Percentiles rank a stretch among this genome's conserved stretches.
Conservation (phyloP, 169 alveolate genomes). For the Cryptosporidium sp. region DNA sequence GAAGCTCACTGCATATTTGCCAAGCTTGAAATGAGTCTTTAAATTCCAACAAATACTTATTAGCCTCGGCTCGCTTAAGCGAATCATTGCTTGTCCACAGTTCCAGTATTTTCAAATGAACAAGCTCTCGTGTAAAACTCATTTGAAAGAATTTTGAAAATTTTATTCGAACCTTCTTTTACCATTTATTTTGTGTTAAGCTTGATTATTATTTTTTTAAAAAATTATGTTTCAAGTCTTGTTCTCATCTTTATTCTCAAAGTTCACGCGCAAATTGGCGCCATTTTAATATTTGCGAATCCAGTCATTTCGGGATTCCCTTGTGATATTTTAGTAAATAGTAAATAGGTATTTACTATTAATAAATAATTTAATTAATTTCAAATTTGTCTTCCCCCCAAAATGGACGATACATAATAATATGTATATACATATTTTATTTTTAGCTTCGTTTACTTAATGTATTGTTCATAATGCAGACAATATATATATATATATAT, state of each 20-base stretch:
- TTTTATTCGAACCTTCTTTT: neutral
- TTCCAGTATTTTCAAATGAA: conserved; percentile 25
- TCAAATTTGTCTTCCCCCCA: too few species aligned
- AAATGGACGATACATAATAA: too few species aligned
- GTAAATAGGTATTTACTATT: neutral
- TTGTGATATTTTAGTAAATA: neutral
- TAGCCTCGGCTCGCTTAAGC: conserved; percentile 54
- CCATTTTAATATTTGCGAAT: neutral
- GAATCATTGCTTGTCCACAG: conserved; percentile 66
- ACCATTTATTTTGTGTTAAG: conserved; percentile 1
- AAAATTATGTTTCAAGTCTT: neutral
- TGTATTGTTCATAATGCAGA: neutral
- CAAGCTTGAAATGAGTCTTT: conserved; percentile 62
- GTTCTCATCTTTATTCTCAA: conserved; percentile 4
- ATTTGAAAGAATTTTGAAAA: conserved; percentile 1
- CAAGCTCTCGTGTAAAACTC: conserved; percentile 53
- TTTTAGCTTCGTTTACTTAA: neutral
- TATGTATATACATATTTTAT: too few species aligned
- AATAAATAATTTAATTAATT: neutral
- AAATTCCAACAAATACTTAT: conserved; percentile 56
- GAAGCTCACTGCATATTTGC: conserved; percentile 55
- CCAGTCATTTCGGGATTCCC: conserved; percentile 18
- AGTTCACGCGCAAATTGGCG: neutral
- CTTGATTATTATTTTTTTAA: neutral
- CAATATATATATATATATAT: too few species aligned